A percentile compares a stretch with the other conserved stretches of the same genome.
Conservation (phyloP, 1,284 basidiomycete species). For the Leccinum pseudoinsigne region DNA sequence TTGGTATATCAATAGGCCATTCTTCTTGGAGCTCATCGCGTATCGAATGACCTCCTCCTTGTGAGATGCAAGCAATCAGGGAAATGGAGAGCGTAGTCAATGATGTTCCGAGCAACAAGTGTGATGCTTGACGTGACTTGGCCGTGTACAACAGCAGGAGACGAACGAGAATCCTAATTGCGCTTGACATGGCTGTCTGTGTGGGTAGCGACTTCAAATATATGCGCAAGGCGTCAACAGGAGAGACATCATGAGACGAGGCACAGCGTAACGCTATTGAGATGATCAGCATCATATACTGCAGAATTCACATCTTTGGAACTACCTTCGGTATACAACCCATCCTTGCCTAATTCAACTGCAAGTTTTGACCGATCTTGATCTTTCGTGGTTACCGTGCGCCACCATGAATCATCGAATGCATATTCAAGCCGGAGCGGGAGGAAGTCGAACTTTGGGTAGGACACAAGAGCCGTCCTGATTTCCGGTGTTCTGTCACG, state of each 20-base stretch:
- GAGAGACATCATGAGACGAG: conserved; percentile 26
- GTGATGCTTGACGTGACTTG: conserved; percentile 57
- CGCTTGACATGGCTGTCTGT: conserved; percentile 67
- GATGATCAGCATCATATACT: conserved; percentile 11
- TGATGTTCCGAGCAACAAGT: conserved; percentile 80
- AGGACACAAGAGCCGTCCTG: conserved; percentile 42
- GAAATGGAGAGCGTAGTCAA: conserved; percentile 79
- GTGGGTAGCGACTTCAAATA: conserved; percentile 77
- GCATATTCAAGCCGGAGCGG: conserved; percentile 68
- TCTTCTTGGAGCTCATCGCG: conserved; percentile 72
- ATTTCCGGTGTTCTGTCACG: conserved; percentile 56
- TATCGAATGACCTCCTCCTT: conserved; percentile 79
- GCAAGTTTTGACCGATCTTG: conserved; percentile 31
- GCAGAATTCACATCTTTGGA: not conserved
- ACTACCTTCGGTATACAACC: conserved; percentile 35
- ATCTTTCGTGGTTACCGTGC: conserved; percentile 37
- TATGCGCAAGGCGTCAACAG: conserved; percentile 50
- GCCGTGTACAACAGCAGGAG: conserved; percentile 74
- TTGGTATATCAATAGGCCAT: conserved; percentile 41
- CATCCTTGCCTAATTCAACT: conserved; percentile 53
- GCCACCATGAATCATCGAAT: conserved; percentile 72
- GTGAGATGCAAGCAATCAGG: conserved; percentile 73
- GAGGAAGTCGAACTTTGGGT: conserved; percentile 57
- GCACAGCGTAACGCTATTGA: conserved; percentile 33
- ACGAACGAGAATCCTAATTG: conserved; percentile 64